Evolutionary conservation across 108 stramenopile genomes (phyloP), one percentile per base, ranked within the genome.

Genomic region (Nitzschia putrida): DNA sequence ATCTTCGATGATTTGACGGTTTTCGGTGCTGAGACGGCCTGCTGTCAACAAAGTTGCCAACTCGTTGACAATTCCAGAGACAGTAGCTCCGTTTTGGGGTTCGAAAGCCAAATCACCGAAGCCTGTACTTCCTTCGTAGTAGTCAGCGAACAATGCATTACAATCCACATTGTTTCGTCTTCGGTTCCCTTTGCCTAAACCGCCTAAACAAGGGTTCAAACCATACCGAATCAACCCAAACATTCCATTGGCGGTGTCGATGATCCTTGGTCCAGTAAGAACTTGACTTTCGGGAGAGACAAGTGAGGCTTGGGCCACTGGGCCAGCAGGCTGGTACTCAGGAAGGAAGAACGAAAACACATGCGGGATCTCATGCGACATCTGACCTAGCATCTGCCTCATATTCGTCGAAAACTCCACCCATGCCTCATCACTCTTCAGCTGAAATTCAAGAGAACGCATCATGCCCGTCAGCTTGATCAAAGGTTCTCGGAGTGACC

Each of bases 261-360:
- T 26, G 23, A 18, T 14, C 53, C 21, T 20, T 20, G 11, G 29
- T 34, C 21, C 22, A 8, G 38, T 22, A 7, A 20, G 11, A 26
- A 18, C 66, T 54, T 50, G 47, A 16, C 6, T 13, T 8, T 29
- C 26, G 0, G 44, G 21, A 61, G 63, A 75, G 77, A 25, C 66
- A 76, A 44, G 81, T 68, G 12, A 88, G 88, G 37, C 75, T 77
- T 21, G 89, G 66, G 73, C 88, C 73, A 43, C 84, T 84, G 61
- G 69, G 12, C 76, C 75, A 14, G 53, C 12, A 29, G 85, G 72
- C 2, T 51, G n/a, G 55, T 75, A 85, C 25, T 85, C 83, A 7
- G 87, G 84, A 0, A 74, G 42, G 64, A 84, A 91, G 51, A 81
- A 91, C 11, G 80, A 81, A 63, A 88, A 91, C 2, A 91, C 82